phyloP scores from a whole-genome alignment of 148 eudicot genomes.

The Cornus kousa region DNA sequence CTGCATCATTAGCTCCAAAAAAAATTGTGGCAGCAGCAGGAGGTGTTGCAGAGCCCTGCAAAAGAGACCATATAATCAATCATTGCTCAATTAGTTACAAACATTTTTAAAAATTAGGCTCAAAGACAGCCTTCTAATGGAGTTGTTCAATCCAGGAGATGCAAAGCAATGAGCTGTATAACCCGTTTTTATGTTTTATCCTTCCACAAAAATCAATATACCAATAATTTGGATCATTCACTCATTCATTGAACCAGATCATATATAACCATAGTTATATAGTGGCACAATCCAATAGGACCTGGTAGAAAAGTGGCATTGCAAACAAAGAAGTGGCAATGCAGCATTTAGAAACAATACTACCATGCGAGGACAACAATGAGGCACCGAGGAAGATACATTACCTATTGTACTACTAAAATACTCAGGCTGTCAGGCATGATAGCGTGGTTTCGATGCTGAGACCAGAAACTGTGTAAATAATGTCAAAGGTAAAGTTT shows the following conservation, averaged over 20 bases:
- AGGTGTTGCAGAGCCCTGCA: constrained; percentile 49
- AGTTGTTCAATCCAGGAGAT: not conserved
- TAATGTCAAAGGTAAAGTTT: too few relatives aligned
- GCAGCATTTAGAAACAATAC: too few relatives aligned
- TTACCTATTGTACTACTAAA: too few relatives aligned
- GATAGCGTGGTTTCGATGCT: too few relatives aligned
- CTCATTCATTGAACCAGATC: not conserved
- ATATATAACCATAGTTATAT: not conserved
- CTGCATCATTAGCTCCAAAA: constrained; percentile 98
- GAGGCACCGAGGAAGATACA: too few relatives aligned
- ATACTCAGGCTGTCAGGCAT: too few relatives aligned
- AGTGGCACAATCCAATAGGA: too few relatives aligned
- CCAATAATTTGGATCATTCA: not conserved
- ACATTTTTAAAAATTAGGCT: not conserved
- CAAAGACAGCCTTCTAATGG: not conserved
- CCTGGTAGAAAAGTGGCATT: too few relatives aligned
- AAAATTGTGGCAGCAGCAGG: constrained; percentile 74
- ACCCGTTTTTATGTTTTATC: not conserved
- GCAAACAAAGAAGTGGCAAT: too few relatives aligned
- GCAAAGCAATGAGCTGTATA: not conserved
- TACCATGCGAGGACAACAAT: too few relatives aligned
- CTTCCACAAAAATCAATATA: not conserved
- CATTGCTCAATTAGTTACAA: not conserved
- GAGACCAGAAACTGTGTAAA: too few relatives aligned
- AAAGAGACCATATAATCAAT: not conserved